These are phyloP conservation scores for Raffaelea albimanens DNA, from an alignment of 2,329 filamentous ascomycete species.

Conservation along the genomic window DNA sequence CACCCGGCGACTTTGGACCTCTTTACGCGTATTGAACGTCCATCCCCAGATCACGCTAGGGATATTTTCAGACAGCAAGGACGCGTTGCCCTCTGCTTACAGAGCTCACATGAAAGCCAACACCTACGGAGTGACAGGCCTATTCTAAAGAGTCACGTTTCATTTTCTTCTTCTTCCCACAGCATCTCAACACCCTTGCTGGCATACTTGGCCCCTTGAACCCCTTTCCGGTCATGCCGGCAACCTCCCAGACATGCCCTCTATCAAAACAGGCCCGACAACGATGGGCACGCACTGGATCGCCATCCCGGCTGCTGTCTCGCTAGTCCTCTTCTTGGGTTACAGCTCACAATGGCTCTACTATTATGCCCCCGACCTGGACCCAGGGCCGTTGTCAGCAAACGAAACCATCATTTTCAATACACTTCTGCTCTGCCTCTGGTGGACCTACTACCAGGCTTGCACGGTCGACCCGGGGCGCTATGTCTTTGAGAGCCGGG, in stretches of 20 bases:
- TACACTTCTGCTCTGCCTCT: slow-evolving; percentile 50
- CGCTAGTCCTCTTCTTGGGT: slow-evolving; percentile 58
- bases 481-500: slow-evolving; percentile 29
- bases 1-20: too few relatives aligned
- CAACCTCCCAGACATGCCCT: slow-evolving; percentile 10
- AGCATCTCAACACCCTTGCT: too few relatives aligned
- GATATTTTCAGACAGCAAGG: too few relatives aligned
- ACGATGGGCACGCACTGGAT: slow-evolving; percentile 40
- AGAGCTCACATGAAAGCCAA: too few relatives aligned
- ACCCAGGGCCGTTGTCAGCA: slow-evolving; percentile 49
- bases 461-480: slow-evolving; percentile 49
- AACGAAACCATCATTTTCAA: slow-evolving; percentile 58
- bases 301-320: slow-evolving; percentile 59
- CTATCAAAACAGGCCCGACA: slow-evolving; percentile 23
- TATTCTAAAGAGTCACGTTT: too few relatives aligned
- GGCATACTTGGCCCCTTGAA: too few relatives aligned
- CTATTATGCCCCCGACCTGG: slow-evolving; percentile 44
- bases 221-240: too few relatives aligned
- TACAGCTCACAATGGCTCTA: slow-evolving; percentile 68
- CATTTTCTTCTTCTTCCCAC: too few relatives aligned
- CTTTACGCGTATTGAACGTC: too few relatives aligned
- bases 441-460: slow-evolving; percentile 59
- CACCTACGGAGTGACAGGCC: too few relatives aligned
- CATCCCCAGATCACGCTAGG: too few relatives aligned
- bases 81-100: too few relatives aligned